A percentile compares a stretch with the other conserved stretches of the same genome.
Conservation (phyloP, 768 basidiomycete species). For the Daedaleopsis sinensis region DNA sequence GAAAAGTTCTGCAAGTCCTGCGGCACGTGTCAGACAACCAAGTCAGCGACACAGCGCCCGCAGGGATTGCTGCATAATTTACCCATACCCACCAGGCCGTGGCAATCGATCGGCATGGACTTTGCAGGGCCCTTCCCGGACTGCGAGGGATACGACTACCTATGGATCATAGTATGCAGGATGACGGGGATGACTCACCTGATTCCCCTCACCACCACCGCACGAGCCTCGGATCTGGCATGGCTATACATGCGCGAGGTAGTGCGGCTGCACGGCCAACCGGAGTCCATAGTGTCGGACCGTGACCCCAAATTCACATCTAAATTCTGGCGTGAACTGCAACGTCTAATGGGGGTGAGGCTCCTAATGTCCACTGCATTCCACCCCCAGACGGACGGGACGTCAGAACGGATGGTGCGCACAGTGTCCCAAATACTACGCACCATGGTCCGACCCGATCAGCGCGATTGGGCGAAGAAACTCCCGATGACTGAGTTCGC, state of each 20-base stretch:
- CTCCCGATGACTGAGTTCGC: constrained; percentile 42
- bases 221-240: constrained; percentile 22
- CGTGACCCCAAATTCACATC: constrained; percentile 39
- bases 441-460: constrained; percentile 14
- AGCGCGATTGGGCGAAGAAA: constrained; percentile 34
- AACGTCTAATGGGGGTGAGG: constrained; percentile 22
- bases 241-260: constrained; percentile 20
- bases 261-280: constrained; percentile 26
- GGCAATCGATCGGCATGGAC: constrained; percentile 43
- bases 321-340: constrained; percentile 35
- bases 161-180: constrained; percentile 28
- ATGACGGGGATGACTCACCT: constrained; percentile 27
- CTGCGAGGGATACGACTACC: constrained; percentile 28
- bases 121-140: constrained; percentile 41
- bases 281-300: constrained; percentile 31
- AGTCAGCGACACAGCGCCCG: constrained; percentile 14
- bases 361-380: constrained; percentile 32
- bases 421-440: constrained; percentile 20
- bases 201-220: constrained; percentile 9
- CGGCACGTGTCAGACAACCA: constrained; percentile 23
- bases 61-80: constrained; percentile 35
- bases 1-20: constrained; percentile 27
- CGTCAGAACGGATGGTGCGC: constrained; percentile 18
- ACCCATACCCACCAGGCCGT: constrained; percentile 35
- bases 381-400: constrained; percentile 38